Evolutionary conservation across 73 alveolate genomes (phyloP).

Genomic region (Diophrys sp.): DNA sequence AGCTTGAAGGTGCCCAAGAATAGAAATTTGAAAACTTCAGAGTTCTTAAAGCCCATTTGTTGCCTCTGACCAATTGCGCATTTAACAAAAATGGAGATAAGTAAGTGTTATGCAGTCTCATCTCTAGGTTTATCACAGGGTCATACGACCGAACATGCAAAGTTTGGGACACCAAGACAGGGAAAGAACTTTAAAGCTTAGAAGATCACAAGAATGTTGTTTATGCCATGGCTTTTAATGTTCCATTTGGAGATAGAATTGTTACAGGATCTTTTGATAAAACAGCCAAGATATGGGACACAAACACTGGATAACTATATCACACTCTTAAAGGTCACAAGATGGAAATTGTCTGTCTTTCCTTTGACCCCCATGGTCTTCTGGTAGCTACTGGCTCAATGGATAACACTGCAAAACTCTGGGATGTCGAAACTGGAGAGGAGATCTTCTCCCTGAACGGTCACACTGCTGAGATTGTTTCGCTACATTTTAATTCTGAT

Average conservation of each 20-base stretch:
- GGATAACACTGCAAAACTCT: constrained; percentile 96
- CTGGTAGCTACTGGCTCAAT: constrained; percentile 94
- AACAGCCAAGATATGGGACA: constrained; percentile 99
- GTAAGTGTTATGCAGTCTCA: too few species aligned
- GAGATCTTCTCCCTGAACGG: constrained; percentile 83
- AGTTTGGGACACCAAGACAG: constrained; percentile 99
- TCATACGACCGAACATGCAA: constrained; percentile 99
- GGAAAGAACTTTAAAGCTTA: constrained; percentile 91
- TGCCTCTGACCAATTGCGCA: constrained; percentile 99
- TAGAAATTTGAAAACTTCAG: constrained; percentile 88
- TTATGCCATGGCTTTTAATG: constrained; percentile 98
- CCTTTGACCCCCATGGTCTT: constrained; percentile 96
- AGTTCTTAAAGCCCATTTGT: constrained; percentile 96
- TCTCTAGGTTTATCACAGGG: constrained; percentile 96
- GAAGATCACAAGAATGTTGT: constrained; percentile 99
- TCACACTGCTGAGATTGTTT: constrained; percentile 98
- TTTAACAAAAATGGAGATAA: constrained; percentile 97
- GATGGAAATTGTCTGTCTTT: constrained; percentile 98
- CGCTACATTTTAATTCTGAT: constrained; percentile 97
- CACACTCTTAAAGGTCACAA: constrained; percentile 97
- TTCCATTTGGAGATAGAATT: constrained; percentile 97
- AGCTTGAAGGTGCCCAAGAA: constrained; percentile 74
- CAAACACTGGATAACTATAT: constrained; percentile 94
- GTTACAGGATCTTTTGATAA: constrained; percentile 99
- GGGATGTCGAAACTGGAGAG: constrained; percentile 97